Base-by-base conservation (phyloP, 352 stramenopile species). In the Globisporangium paddicum region DNA sequence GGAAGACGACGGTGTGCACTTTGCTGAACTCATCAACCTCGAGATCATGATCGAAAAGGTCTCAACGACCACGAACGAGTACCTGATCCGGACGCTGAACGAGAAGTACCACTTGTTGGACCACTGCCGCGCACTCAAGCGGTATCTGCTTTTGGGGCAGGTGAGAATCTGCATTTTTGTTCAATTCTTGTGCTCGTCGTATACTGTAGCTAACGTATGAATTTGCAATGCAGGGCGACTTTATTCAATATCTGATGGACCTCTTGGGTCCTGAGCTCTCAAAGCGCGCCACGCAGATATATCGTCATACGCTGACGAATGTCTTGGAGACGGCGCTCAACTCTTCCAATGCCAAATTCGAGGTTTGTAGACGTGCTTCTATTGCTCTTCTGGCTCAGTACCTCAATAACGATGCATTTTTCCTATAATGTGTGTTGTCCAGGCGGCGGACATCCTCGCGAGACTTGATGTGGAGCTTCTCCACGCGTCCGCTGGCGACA, bases 121-220 rank as follows among this genome's bases (percentile, higher is more conserved):
- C 40, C 97, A 99, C 70, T 94, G 98, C 18, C 81, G 87, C 41
- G 96, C 96, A 21, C 72, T 99, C n/a, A 98, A 99, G 70, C 86
- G 96, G 47, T 99, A 99, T 63, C 72, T 99, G 34, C 81, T 99
- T 30, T 80, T 99, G n/a, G 96, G 96, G n/a, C 96, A 99, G 81
- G 86, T 86, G 52, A 19, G 54, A n/a, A 44, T 4, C 3, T 21
- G 26, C n/a, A n/a, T n/a, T n/a, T 38, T 8, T 16, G 26, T 9
- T 26, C n/a, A 16, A 34, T 19, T 32, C 3, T 32, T 32, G 28
- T 32, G 6, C n/a, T n/a, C n/a, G n/a, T n/a, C 6, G 28, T 32
- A 7, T 18, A 14, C 1, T n/a, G 4, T 38, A 21, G 42, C 41
- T 51, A 1, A 55, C 41, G 32, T 59, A 1, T 34, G 35, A 6